Base-by-base conservation (phyloP, 495 filamentous ascomycete genomes). In the Glarea lozoyensis region DNA sequence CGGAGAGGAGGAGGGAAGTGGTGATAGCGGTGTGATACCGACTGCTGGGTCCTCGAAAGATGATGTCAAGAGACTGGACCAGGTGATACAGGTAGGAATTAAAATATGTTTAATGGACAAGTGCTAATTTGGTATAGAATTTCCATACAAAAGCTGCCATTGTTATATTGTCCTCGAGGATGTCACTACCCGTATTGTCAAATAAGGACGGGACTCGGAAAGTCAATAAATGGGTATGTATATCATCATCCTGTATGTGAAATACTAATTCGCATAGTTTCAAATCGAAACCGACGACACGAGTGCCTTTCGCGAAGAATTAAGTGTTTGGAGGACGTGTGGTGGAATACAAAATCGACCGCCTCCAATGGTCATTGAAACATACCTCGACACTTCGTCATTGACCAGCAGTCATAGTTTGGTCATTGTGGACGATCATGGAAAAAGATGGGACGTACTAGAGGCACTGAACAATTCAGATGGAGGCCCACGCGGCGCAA, bases 241-340 rank as follows among this genome's bases (percentile, higher is more conserved):
- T 24, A 35, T 17, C 37, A 30, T 12, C n/a, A 13, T 37, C 7
- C 22, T 39, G 22, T 7, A 10, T 13, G 32, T 36, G 31, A 33
- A 27, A 30, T 22, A 24, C 39, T 48, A 24, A 45, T 10, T 10
- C 13, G 30, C 20, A 40, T 44, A 97, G 92, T 98, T 96, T 63
- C 92, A 94, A 58, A 76, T 96, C 49, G 86, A 95, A 37, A 71
- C 94, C 34, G 87, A 95, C 49, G 92, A 98, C 42, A 89, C 87
- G 41, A 87, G 94, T 54, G 77, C 78, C 32, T 83, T 92, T 48
- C 69, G 77, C 54, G 81, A 94, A 43, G 82, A 88, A 45, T 69
- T 96, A 23, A 70, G 73, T 49, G 68, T 79, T 31, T 98, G 88
- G 87, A 82, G 75, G 62, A 71, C 62, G 22, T 84, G 79, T 44